A percentile compares a stretch with the other conserved stretches of the same genome.
Conservation (phyloP, 495 filamentous ascomycete genomes). For the Tuber indicum region DNA sequence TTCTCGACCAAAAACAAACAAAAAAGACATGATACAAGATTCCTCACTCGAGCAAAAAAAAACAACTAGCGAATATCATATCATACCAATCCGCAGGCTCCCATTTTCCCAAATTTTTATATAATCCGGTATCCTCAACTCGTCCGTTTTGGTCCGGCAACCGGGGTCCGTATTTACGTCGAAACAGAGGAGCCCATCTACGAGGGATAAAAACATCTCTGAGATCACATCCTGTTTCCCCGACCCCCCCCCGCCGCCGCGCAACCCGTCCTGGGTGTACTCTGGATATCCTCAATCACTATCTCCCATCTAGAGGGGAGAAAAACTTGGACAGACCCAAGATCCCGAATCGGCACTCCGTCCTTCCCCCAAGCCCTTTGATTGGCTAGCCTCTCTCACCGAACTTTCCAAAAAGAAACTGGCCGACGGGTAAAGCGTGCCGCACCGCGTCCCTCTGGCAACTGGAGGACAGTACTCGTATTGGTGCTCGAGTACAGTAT, state of each 20-base stretch:
- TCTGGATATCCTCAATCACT: not conserved
- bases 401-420: not conserved
- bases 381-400: not conserved
- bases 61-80: not conserved
- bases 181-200: not conserved
- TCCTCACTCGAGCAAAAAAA: not conserved
- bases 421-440: not conserved
- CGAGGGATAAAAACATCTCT: not conserved
- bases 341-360: not conserved
- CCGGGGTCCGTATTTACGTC: not conserved
- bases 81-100: not conserved
- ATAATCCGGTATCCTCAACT: not conserved
- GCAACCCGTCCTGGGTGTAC: not conserved
- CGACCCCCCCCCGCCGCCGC: too few species aligned
- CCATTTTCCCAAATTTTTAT: too few species aligned
- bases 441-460: not conserved
- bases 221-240: too few species aligned
- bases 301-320: too few species aligned
- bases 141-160: not conserved
- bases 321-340: not conserved
- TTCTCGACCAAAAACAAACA: not conserved
- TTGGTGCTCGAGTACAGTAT: too few species aligned
- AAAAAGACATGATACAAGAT: not conserved
- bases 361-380: not conserved
- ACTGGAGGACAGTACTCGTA: not conserved